These are phyloP conservation scores for Aspergillus hancockii DNA, from an alignment of 495 filamentous ascomycete genomes.

Conservation along the genomic window DNA sequence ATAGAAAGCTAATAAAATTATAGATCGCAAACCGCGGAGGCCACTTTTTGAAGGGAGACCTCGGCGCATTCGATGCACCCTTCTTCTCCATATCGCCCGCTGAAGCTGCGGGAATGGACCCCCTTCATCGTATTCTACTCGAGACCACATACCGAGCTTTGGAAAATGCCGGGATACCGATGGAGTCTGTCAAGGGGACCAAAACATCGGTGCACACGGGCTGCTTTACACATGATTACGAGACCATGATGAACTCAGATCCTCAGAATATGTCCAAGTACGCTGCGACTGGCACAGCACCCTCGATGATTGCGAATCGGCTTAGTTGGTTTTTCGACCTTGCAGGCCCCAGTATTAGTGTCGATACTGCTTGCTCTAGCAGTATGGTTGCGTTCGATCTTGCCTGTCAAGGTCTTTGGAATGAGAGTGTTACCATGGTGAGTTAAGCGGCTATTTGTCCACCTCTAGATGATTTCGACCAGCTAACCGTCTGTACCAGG, in stretches of 20 bases:
- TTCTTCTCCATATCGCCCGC: conserved; percentile 57
- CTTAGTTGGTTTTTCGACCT: conserved; percentile 32
- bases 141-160: conserved; percentile 59
- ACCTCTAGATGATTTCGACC: no score
- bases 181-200: not conserved
- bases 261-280: not conserved
- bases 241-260: not conserved
- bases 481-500: not conserved
- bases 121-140: conserved; percentile 43
- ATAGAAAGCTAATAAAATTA: not conserved
- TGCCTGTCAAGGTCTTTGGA: conserved; percentile 32
- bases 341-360: conserved; percentile 25
- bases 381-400: conserved; percentile 31
- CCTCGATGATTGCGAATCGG: conserved; percentile 34
- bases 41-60: not conserved
- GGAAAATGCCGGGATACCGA: conserved; percentile 39
- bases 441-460: not conserved
- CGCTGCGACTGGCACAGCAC: conserved; percentile 1
- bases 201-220: conserved; percentile 11
- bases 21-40: not conserved
- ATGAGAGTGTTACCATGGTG: conserved; percentile 22
- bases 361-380: conserved; percentile 36
- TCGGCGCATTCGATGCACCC: conserved; percentile 34
- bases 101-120: conserved; percentile 48
- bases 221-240: conserved; percentile 20